Evolutionary conservation across 257 asterid species (phyloP), one percentile per base, ranked within the genome.

Genomic region (Cordia subcordata): DNA sequence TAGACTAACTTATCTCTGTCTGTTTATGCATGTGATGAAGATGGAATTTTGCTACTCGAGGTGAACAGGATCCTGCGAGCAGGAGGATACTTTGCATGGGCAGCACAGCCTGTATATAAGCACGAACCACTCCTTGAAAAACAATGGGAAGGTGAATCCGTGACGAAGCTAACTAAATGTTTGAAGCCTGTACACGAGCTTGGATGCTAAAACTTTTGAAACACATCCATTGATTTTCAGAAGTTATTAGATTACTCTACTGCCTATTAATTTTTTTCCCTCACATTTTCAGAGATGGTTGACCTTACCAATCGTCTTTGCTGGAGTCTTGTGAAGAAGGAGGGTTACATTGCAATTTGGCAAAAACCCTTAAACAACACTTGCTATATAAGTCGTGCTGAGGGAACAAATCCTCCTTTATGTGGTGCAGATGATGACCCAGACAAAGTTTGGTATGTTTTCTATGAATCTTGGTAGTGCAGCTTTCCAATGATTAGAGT

Each of bases 81-180:
- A 18, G 96, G 96, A 51, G 99, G 96, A 63, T 92, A 92, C 78
- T 92, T 92, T 78, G 85, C 68, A 56, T 92, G 96, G 96, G 99
- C 96, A 10, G 96, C 96, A 39, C 99, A 92, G 72, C 96, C 99
- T 53, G 96, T 88, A 61, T 88, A 92, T 73, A 88, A 92, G 68
- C 96, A 92, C 68, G 99, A 88, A 75, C 59, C 90, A 32, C 72
- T 38, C 63, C 87, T 92, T 40, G 95, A 86, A 81, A 78, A 75
- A 71, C 99, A 92, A 71, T 92, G 96, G 96, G 85, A 86, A 81
- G 99, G 96, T 88, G 73, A 75, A 20, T 45, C 53, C 11, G 54
- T 55, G n/a, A 21, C 38, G 51, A 65, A 55, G 49, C 62, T 19
- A 10, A 27, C 45, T 27, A 20, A 21, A 55, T 46, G 47, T 20